Conservation (phyloP, 108 stramenopile genomes). For the Cyclostephanos invisitatus region DNA sequence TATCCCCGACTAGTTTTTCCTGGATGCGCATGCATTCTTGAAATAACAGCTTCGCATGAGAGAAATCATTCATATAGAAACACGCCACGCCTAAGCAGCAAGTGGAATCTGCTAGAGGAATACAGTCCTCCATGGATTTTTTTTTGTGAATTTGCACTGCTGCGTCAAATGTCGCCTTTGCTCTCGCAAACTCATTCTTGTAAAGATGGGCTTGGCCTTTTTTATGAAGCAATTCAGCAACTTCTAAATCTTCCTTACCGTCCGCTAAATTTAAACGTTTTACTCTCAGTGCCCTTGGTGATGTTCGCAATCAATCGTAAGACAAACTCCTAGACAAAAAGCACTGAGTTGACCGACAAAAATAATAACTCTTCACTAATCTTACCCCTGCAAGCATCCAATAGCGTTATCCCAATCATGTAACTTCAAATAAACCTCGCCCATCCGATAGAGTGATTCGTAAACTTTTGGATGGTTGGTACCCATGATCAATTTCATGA, state of each 20-base stretch:
- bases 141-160: conserved; percentile 41
- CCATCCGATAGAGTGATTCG: conserved; percentile 44
- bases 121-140: conserved; percentile 19
- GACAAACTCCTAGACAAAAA: background rate
- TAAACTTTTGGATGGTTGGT: conserved; percentile 38
- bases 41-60: conserved; percentile 39
- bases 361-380: background rate
- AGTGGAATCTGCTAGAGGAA: conserved; percentile 25
- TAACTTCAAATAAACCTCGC: conserved; percentile 46
- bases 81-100: conserved; percentile 52
- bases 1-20: conserved; percentile 25
- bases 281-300: conserved; percentile 33
- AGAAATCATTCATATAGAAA: conserved; percentile 38
- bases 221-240: conserved; percentile 37
- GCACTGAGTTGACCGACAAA: background rate
- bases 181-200: conserved; percentile 42
- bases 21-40: conserved; percentile 47
- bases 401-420: conserved; percentile 60
- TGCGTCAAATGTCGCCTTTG: conserved; percentile 46
- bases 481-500: conserved; percentile 49
- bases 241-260: conserved; percentile 32
- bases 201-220: conserved; percentile 47
- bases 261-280: conserved; percentile 18
- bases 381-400: conserved; percentile 55
- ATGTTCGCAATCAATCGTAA: background rate